Evolutionary conservation across 352 stramenopile species (phyloP).

Genomic region (Pythium guiyangense): DNA sequence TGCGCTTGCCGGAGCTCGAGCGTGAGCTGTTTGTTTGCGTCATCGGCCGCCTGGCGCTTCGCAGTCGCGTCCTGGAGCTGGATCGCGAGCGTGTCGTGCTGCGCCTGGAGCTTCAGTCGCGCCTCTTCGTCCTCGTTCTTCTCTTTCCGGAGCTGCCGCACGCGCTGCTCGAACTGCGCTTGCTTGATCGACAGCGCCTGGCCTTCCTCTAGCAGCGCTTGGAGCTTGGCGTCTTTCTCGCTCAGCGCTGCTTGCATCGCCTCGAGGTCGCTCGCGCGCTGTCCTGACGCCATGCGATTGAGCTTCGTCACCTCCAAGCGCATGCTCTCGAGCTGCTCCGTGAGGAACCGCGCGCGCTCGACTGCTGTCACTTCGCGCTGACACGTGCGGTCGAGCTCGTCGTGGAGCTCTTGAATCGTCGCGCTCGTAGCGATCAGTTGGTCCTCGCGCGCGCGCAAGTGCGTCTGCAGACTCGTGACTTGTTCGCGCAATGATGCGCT

Average conservation of each 20-base stretch:
- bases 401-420: conserved; percentile 64
- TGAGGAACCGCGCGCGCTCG: conserved; percentile 52
- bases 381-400: conserved; percentile 74
- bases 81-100: conserved; percentile 39
- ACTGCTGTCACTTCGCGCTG: conserved; percentile 58
- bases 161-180: conserved; percentile 60
- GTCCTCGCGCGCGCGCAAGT: conserved; percentile 51
- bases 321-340: conserved; percentile 62
- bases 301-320: conserved; percentile 51
- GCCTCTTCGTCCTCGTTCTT: conserved; percentile 74
- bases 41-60: conserved; percentile 45
- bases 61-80: conserved; percentile 39
- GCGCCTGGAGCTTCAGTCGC: conserved; percentile 44
- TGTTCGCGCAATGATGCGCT: conserved; percentile 4
- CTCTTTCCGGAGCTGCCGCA: conserved; percentile 67
- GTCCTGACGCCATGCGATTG: conserved; percentile 32
- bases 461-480: conserved; percentile 21
- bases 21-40: conserved; percentile 39
- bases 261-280: conserved; percentile 42
- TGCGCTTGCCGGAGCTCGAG: conserved; percentile 32
- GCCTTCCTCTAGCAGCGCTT: conserved; percentile 65
- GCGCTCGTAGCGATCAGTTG: conserved; percentile 62
- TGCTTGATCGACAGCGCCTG: conserved; percentile 77
- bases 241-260: conserved; percentile 55
- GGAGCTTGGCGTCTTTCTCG: conserved; percentile 74